Conservation (phyloP, 1,139 yeast genomes). For the Taphrina confusa region DNA sequence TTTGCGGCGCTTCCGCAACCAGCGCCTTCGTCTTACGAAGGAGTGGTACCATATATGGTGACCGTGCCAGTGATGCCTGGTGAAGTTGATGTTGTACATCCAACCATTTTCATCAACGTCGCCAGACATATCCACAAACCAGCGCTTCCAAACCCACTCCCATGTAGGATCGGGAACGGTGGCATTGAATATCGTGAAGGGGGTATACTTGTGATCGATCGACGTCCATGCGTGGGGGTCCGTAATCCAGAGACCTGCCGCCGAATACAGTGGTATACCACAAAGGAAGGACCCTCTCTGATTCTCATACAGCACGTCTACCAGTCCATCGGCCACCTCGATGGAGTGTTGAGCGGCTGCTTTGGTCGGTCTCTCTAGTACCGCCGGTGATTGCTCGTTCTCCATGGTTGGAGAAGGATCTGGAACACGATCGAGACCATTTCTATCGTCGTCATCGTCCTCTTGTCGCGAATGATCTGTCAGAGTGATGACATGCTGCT, state of each 20-base stretch:
- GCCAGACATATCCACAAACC: conserved; percentile 71
- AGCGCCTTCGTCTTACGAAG: conserved; percentile 50
- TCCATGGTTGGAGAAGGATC: conserved; percentile 1
- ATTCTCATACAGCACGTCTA: conserved; percentile 57
- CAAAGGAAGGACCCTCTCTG: conserved; percentile 68
- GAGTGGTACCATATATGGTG: conserved; percentile 49
- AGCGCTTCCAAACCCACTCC: conserved; percentile 70
- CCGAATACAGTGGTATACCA: conserved; percentile 64
- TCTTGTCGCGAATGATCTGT: conserved; percentile 7
- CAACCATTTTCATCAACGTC: conserved; percentile 81
- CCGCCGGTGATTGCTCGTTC: background rate
- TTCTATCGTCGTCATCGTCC: background rate
- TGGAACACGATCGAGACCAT: background rate
- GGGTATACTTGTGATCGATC: conserved; percentile 41
- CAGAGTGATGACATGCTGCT: conserved; percentile 5
- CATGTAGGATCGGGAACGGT: conserved; percentile 68
- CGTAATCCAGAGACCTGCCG: conserved; percentile 57
- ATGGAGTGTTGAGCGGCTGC: background rate
- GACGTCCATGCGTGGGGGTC: conserved; percentile 43
- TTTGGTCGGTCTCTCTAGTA: background rate
- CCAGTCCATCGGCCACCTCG: conserved; percentile 38
- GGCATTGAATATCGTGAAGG: conserved; percentile 51
- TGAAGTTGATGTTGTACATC: conserved; percentile 57
- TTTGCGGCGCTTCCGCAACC: conserved; percentile 48
- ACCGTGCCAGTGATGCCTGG: conserved; percentile 49